Evolutionary conservation across 2,329 filamentous ascomycete genomes (phyloP), one percentile per base, ranked within the genome.

Genomic region (Colletotrichum sp.): DNA sequence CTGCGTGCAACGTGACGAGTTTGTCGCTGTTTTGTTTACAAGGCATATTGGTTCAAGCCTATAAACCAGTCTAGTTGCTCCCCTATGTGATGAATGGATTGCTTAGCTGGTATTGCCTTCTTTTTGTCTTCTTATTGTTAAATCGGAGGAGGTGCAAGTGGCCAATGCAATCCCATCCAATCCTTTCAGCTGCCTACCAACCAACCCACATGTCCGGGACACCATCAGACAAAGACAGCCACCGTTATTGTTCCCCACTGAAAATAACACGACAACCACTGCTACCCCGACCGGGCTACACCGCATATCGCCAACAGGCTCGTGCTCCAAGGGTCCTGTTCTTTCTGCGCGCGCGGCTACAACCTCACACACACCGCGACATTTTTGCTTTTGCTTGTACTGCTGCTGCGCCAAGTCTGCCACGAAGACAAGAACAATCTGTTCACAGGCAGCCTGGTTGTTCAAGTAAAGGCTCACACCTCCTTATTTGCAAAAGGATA

Each of bases 291-390:
- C 57, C 49, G 44, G 30, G 57, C 55, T 52, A 52, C 68, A 70
- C 68, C 57, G 57, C 68, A 70, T 62, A 63, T 70, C 68, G 57
- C 57, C 36, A 63, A 63, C 57, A 63, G 68, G 68, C 68, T 55
- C 26, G 57, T 70, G 68, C 68, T 63, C 68, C 57, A 63, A 63
- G 57, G 68, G 68, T 70, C 57, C 68, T 13, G 6, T 62, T n/a
- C 12, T 44, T 59, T 62, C 65, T 63, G 21, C 24, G 34, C 24
- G 34, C 57, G 68, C 68, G 57, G 28, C 34, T 24, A 39, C 52
- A 69, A 60, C 52, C 66, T 69, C 52, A 18, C 52, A 68, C 39
- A 55, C 30, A 30, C 52, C 24, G 52, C 66, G 66, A 44, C 66
- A 12, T 64, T 60, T 49, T 59, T 36, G 28, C 59, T 62, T 32